Base-by-base conservation (phyloP, 2,329 filamentous ascomycete species). In the Aureobasidium pullulans region DNA sequence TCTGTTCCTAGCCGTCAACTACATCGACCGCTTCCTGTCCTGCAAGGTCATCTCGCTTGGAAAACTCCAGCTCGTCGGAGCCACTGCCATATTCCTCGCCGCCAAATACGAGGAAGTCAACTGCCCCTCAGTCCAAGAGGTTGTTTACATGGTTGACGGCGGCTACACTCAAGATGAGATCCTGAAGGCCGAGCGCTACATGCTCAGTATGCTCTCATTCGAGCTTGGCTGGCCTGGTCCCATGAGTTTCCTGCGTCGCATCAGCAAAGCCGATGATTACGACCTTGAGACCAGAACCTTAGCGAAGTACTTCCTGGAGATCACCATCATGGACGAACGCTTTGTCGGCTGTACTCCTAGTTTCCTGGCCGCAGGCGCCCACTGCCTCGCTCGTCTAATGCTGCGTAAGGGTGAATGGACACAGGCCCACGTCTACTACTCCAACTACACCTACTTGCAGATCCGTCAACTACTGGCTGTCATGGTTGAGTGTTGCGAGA, bases 41-140 rank as follows among this genome's bases (percentile, higher is more conserved):
- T 84, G 84, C 78, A 99, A 99, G 79, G 86, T 96, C 39, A 92
- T 99, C 36, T 97, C 94, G 1, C 83, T 97, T 13, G 89, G 88
- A 62, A 97, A 97, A 76, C 81, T 99, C 47, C 94, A 99, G 76
- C 84, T 99, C 15, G 94, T 97, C 54, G 94, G 94, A 48, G 93
- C 94, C 23, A 97, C 94, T 4, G 94, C 94, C 29, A 88, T 99
- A 65, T 92, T 97, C 68, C 87, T 99, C 62, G 94, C 94, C 11
- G 89, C 94, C 66, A 99, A 99, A 76, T 99, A 96, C 71, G 94
- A 99, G 74, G 94, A 99, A 77, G 96, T 99, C 78, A 96, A 96
- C 75, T 96, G 92, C 73, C 94, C 92, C 28, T 96, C 93, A 0
- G 85, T 99, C 23, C 84, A 88, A 62, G 94, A 99, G 78, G 96